phyloP scores from a whole-genome alignment of 768 basidiomycete species.

The Russula compacta region DNA sequence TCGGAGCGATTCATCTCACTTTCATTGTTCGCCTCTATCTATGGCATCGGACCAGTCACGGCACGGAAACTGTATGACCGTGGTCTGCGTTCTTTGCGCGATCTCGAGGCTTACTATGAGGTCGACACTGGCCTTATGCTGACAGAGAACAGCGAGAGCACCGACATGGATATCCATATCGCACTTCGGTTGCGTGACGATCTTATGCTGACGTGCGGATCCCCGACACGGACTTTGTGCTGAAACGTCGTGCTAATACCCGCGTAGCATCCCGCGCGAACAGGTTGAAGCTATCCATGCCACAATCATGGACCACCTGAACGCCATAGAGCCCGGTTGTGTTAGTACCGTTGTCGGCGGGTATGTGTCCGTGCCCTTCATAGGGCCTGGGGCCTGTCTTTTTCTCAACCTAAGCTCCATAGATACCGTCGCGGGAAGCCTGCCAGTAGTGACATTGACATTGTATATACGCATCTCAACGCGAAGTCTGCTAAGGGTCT shows the following conservation, averaged over 20 bases:
- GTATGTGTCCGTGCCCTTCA: constrained; percentile 29
- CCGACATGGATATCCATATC: constrained; percentile 35
- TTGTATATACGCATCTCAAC: constrained; percentile 73
- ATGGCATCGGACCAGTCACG: constrained; percentile 67
- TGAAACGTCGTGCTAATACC: not conserved
- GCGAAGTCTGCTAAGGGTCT: constrained; percentile 48
- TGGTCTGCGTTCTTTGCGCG: constrained; percentile 57
- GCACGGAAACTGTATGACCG: constrained; percentile 56
- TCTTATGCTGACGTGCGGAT: constrained; percentile 38
- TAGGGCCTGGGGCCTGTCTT: not conserved
- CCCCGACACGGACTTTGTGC: not conserved
- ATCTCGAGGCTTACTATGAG: constrained; percentile 61
- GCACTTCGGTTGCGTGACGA: constrained; percentile 53
- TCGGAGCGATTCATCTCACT: constrained; percentile 51
- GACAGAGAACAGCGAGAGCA: constrained; percentile 14
- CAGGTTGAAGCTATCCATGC: constrained; percentile 76
- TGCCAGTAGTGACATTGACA: constrained; percentile 79
- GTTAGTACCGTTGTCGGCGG: constrained; percentile 74
- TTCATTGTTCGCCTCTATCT: constrained; percentile 49
- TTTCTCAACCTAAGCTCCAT: not conserved
- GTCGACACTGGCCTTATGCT: constrained; percentile 26
- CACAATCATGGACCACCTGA: constrained; percentile 59
- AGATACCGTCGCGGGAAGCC: constrained; percentile 83
- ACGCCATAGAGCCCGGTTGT: constrained; percentile 54
- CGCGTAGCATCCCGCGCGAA: constrained; percentile 52